phyloP scores from a whole-genome alignment of 129 eudicot genomes.

The Kitagawia praeruptora region DNA sequence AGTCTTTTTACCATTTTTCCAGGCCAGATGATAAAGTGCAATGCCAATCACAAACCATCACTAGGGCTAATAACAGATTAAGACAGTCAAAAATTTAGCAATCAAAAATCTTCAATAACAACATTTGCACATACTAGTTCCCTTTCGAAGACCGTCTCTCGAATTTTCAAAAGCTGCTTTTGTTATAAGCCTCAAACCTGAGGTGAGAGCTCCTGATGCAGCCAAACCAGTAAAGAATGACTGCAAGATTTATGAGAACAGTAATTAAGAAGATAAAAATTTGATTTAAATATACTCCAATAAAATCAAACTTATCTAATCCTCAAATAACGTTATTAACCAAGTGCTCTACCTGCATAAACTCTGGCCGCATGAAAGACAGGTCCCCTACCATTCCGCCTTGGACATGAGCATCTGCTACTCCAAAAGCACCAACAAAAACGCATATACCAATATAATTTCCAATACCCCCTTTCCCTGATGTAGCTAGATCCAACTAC shows the following conservation, averaged over 20 bases:
- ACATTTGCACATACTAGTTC: constrained; percentile 41
- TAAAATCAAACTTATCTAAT: background rate
- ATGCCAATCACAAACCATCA: background rate
- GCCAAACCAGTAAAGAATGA: constrained; percentile 65
- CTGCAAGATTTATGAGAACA: constrained; percentile 23
- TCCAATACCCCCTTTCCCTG: constrained; percentile 56
- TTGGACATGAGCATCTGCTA: constrained; percentile 68
- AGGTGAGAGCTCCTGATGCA: constrained; percentile 73
- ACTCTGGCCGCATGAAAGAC: constrained; percentile 61
- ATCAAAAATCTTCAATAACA: background rate
- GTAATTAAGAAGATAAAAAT: background rate
- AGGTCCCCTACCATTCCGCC: constrained; percentile 74
- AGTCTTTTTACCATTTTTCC: background rate
- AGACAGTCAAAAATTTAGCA: background rate
- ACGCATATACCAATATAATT: constrained; percentile 45
- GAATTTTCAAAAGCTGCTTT: constrained; percentile 57
- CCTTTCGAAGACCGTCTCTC: constrained; percentile 56
- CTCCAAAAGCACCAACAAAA: constrained; percentile 47
- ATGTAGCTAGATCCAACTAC: constrained; percentile 54
- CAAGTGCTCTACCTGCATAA: constrained; percentile 41
- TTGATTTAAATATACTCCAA: background rate
- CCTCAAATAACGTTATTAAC: background rate
- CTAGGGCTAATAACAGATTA: background rate
- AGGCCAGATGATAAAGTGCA: background rate
- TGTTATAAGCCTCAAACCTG: constrained; percentile 61